Evolutionary conservation across 129 eudicot species (phyloP).

Genomic region (Dittrichia graveolens): DNA sequence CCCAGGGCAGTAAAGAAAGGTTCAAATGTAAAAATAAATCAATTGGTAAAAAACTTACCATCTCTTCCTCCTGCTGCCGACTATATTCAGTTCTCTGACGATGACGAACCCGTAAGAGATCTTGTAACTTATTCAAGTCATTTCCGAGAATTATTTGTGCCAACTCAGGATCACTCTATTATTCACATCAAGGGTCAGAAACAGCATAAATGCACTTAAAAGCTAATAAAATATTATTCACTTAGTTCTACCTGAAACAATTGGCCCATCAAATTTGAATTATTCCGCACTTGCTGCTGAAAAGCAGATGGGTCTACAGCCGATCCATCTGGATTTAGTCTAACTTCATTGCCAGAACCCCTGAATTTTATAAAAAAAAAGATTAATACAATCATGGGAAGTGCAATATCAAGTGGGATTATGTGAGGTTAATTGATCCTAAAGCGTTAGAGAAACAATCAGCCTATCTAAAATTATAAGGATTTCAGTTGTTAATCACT

Average conservation of each 20-base stretch:
- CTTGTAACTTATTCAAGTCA: conserved; percentile 80
- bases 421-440: not conserved
- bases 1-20: too few relatives aligned
- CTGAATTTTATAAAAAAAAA: conserved; percentile 39
- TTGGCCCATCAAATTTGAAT: conserved; percentile 86
- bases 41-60: conserved; percentile 48
- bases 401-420: not conserved
- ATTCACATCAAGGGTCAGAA: conserved; percentile 36
- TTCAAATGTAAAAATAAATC: not conserved
- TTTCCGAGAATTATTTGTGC: conserved; percentile 89
- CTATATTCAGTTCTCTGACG: conserved; percentile 65
- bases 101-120: conserved; percentile 67
- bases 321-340: conserved; percentile 88
- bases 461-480: not conserved
- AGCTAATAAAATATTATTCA: not conserved
- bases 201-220: conserved; percentile 8
- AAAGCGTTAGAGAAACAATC: not conserved
- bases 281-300: conserved; percentile 79
- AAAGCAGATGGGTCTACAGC: conserved; percentile 87
- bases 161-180: conserved; percentile 86
- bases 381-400: not conserved
- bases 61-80: conserved; percentile 75
- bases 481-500: not conserved
- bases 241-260: conserved; percentile 71
- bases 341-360: conserved; percentile 48